A percentile compares a stretch with the other conserved stretches of the same genome.
Evolutionary conservation across 371 early-diverging fungal species (phyloP).

Genomic region (Rhizopus sp.): DNA sequence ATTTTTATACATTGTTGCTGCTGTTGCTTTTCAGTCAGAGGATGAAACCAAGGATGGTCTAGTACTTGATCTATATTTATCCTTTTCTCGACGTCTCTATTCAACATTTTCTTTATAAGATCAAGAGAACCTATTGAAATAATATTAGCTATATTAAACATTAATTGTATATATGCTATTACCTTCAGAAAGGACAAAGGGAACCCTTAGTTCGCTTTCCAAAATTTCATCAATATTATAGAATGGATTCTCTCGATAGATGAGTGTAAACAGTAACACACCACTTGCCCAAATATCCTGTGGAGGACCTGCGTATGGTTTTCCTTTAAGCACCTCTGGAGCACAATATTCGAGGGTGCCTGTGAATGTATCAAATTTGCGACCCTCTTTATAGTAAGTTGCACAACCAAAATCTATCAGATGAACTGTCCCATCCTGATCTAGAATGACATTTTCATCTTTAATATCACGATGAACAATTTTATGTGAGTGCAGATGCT

Average conservation of each 20-base stretch:
- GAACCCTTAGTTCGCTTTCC: slow-evolving; percentile 55
- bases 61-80: slow-evolving; percentile 55
- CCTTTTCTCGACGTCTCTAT: slow-evolving; percentile 40
- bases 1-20: not conserved
- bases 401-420: slow-evolving; percentile 72
- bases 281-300: slow-evolving; percentile 83
- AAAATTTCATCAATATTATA: slow-evolving; percentile 67
- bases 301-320: slow-evolving; percentile 63
- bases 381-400: slow-evolving; percentile 56
- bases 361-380: slow-evolving; percentile 63
- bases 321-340: slow-evolving; percentile 65
- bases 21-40: not conserved
- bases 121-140: slow-evolving; percentile 41
- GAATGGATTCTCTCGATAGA: slow-evolving; percentile 73
- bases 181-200: slow-evolving; percentile 64
- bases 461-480: slow-evolving; percentile 77
- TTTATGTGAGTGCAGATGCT: slow-evolving; percentile 63
- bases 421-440: slow-evolving; percentile 47
- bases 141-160: not conserved
- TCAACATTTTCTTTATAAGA: slow-evolving; percentile 49
- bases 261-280: slow-evolving; percentile 71
- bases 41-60: slow-evolving; percentile 54
- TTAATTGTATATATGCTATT: not conserved
- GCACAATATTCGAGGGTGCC: slow-evolving; percentile 71
- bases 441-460: slow-evolving; percentile 72